phyloP scores from a whole-genome alignment of 306 rosid genomes.

The Quercus rubra region DNA sequence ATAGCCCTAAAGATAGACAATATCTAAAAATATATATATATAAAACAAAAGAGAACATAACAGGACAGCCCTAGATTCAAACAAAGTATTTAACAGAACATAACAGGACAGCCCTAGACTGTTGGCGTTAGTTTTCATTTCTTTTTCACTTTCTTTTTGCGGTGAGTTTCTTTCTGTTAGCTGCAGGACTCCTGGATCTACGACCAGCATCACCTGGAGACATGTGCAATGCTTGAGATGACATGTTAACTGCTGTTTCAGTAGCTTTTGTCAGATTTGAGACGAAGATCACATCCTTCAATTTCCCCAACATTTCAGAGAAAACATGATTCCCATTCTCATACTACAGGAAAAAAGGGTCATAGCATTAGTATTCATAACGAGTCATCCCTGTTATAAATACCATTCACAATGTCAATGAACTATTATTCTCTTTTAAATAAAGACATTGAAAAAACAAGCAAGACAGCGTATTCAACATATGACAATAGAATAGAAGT shows the following conservation, averaged over 20 bases:
- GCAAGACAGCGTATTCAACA: background rate
- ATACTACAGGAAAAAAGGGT: conserved; percentile 37
- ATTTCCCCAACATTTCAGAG: conserved; percentile 38
- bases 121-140: background rate
- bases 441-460: background rate
- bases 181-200: conserved; percentile 7
- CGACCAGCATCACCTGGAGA: background rate
- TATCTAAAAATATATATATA: no score
- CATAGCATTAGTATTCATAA: background rate
- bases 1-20: no score
- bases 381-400: background rate
- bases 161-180: conserved; percentile 35
- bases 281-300: conserved; percentile 47
- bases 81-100: background rate
- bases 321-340: conserved; percentile 40
- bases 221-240: conserved; percentile 31
- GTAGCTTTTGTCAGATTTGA: conserved; percentile 47
- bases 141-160: conserved; percentile 1
- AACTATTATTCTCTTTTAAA: background rate
- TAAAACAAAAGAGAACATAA: background rate
- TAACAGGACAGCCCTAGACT: background rate
- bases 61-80: background rate
- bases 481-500: background rate
- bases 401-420: background rate
- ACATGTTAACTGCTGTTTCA: conserved; percentile 40